Evolutionary conservation across 306 rosid species (phyloP).

Genomic region (Begonia loranthoides): DNA sequence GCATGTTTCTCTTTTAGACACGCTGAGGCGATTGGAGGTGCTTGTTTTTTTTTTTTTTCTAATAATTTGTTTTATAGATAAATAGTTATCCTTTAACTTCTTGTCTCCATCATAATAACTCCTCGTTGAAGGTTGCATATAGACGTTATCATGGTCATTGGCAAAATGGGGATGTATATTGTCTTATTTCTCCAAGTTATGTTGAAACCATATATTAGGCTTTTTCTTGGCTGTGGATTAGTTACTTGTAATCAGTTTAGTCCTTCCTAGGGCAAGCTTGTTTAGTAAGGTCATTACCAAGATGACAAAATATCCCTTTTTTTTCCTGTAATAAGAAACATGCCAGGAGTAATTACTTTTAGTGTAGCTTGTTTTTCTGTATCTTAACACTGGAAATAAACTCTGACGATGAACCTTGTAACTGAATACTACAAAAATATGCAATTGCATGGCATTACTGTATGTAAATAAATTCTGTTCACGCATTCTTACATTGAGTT

Average conservation of each 20-base stretch:
- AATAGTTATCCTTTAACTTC: not conserved
- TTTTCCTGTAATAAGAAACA: no score
- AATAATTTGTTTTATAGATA: not conserved
- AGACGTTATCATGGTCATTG: not conserved
- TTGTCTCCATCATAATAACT: not conserved
- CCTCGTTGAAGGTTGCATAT: not conserved
- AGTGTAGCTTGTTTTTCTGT: no score
- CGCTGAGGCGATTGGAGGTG: slow-evolving; percentile 89
- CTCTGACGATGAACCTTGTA: no score
- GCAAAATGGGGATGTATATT: not conserved
- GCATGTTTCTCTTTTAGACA: slow-evolving; percentile 65
- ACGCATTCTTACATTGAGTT: no score
- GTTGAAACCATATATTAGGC: not conserved
- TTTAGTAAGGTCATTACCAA: not conserved
- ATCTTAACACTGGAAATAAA: no score
- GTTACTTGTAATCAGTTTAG: not conserved
- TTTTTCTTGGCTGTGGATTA: not conserved
- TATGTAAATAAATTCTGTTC: no score
- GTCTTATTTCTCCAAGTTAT: not conserved
- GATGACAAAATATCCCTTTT: no score
- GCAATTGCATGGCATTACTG: no score
- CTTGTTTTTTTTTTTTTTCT: slow-evolving; percentile 1
- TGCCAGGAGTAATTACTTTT: no score
- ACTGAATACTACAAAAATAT: no score
- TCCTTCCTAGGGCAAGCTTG: not conserved